A percentile compares a stretch with the other conserved stretches of the same genome.
These are phyloP conservation scores for Lipomyces mesembrius DNA, from an alignment of 805 yeast species.

Conservation along the genomic window DNA sequence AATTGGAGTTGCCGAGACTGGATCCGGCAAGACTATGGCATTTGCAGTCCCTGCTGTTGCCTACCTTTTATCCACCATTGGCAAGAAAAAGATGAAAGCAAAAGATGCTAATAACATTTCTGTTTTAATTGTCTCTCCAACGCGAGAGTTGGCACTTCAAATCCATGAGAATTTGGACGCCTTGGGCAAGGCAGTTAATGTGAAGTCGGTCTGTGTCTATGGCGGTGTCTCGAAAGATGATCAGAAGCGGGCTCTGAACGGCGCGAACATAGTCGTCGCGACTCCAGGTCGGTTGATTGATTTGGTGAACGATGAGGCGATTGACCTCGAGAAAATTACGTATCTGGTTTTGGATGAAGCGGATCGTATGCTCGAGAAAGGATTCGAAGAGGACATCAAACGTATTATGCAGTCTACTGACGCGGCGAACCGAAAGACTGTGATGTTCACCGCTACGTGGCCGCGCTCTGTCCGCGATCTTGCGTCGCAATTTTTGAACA, in stretches of 20 bases:
- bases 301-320: conserved; percentile 84
- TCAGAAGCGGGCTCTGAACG: conserved; percentile 71
- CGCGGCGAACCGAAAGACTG: conserved; percentile 70
- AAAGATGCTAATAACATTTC: conserved; percentile 55
- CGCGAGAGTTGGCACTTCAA: conserved; percentile 96
- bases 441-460: conserved; percentile 99
- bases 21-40: conserved; percentile 96
- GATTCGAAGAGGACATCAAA: conserved; percentile 95
- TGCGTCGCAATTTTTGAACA: conserved; percentile 78
- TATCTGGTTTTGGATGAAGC: conserved; percentile 96
- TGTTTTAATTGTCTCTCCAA: conserved; percentile 90
- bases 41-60: conserved; percentile 97
- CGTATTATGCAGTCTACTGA: conserved; percentile 70
- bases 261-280: conserved; percentile 81
- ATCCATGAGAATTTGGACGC: conserved; percentile 76
- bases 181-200: conserved; percentile 62
- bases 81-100: conserved; percentile 41
- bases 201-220: conserved; percentile 82
- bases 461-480: conserved; percentile 97
- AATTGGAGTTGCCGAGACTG: conserved; percentile 97
- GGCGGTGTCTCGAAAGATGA: conserved; percentile 98
- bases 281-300: conserved; percentile 98
- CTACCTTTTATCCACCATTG: conserved; percentile 54
- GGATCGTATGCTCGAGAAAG: conserved; percentile 97
- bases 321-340: conserved; percentile 66